These are phyloP conservation scores for Prunus armeniaca DNA, from an alignment of 306 rosid species.

Conservation along the genomic window DNA sequence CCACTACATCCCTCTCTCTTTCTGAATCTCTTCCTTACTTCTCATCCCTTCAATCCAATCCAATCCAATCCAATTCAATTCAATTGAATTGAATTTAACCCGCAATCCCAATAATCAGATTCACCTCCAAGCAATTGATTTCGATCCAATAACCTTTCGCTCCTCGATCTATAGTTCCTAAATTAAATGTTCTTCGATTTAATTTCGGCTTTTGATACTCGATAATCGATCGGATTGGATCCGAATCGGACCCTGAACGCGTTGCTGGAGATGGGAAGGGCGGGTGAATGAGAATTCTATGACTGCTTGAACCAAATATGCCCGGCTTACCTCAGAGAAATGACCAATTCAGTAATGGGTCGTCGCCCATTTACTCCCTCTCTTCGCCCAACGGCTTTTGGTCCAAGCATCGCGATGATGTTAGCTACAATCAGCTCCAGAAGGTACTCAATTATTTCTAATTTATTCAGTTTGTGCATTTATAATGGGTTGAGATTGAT, in stretches of 20 bases:
- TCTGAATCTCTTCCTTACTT: slow-evolving; percentile 38
- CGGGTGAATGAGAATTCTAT: slow-evolving; percentile 38
- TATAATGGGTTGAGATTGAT: slow-evolving; percentile 14
- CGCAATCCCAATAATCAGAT: slow-evolving; percentile 27
- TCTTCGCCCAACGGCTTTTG: slow-evolving; percentile 70
- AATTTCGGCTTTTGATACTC: slow-evolving; percentile 12
- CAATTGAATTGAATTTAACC: slow-evolving; percentile 20
- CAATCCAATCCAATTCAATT: slow-evolving; percentile 8
- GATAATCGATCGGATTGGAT: slow-evolving; percentile 40
- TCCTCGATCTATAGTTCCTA: slow-evolving; percentile 25
- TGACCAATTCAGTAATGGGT: slow-evolving; percentile 62
- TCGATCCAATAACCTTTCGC: neutral
- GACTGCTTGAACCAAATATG: slow-evolving; percentile 58
- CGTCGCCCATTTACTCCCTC: slow-evolving; percentile 49
- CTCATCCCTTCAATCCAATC: slow-evolving; percentile 23
- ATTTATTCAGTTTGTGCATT: slow-evolving; percentile 4
- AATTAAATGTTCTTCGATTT: slow-evolving; percentile 21
- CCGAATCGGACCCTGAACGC: slow-evolving; percentile 16
- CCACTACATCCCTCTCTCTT: slow-evolving; percentile 26
- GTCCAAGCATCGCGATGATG: slow-evolving; percentile 73
- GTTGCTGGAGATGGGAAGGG: slow-evolving; percentile 38
- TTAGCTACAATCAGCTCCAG: slow-evolving; percentile 82
- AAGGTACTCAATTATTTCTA: slow-evolving; percentile 51
- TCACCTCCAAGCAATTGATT: slow-evolving; percentile 18
- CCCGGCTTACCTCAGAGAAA: slow-evolving; percentile 75